phyloP scores from a whole-genome alignment of 75 land plant species.

The Sequoiadendron giganteum region DNA sequence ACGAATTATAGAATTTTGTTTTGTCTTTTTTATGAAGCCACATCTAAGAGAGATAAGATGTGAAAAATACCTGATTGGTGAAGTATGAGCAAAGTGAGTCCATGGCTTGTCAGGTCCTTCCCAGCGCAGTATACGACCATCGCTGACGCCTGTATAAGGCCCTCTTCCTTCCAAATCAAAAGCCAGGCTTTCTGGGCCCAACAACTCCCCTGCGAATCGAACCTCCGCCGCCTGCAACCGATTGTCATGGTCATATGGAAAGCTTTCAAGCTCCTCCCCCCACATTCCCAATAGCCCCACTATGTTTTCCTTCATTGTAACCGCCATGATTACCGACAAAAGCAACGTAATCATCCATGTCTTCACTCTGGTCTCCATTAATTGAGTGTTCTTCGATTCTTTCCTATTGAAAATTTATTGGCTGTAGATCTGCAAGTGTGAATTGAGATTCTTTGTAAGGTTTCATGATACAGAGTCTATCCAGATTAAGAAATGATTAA shows the following conservation, averaged over 20 bases:
- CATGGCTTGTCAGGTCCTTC: conserved; percentile 22
- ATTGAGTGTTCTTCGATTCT: neutral
- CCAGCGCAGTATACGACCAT: conserved; percentile 38
- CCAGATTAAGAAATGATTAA: too few species aligned
- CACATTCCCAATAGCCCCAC: neutral
- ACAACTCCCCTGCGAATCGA: conserved; percentile 14
- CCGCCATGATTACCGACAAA: neutral
- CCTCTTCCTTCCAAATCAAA: conserved; percentile 37
- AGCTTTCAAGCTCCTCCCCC: neutral
- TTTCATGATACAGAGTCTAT: too few species aligned
- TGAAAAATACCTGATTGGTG: conserved; percentile 28
- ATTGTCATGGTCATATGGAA: conserved; percentile 10
- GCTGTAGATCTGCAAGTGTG: neutral
- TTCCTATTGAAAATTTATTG: neutral
- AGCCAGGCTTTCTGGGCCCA: conserved; percentile 40
- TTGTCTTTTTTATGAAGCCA: neutral
- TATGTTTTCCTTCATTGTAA: neutral
- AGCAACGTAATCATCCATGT: neutral
- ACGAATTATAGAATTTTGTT: neutral
- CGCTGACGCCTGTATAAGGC: conserved; percentile 45
- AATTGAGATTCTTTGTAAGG: too few species aligned
- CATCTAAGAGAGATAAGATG: neutral
- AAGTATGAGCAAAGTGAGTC: conserved; percentile 33
- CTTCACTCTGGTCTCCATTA: neutral
- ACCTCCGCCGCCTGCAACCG: conserved; percentile 24